These are phyloP conservation scores for Nakazawaea siamensis DNA, from an alignment of 805 yeast genomes.

Conservation along the genomic window DNA sequence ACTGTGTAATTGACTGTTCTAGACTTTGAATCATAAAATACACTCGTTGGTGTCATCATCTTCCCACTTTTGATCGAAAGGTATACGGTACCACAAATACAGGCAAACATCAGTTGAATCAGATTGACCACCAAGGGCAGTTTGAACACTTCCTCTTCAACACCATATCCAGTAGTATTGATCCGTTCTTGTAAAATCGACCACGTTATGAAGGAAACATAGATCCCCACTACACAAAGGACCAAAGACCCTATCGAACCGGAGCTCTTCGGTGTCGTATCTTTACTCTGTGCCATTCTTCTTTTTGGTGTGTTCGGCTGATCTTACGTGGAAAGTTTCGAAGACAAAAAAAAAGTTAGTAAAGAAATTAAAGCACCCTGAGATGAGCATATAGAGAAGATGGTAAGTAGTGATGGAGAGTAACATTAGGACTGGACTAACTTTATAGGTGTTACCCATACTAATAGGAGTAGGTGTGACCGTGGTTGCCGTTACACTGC, in stretches of 20 bases:
- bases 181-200: constrained; percentile 87
- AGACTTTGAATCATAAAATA: constrained; percentile 18
- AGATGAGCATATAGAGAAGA: no score
- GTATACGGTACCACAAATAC: constrained; percentile 57
- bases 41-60: constrained; percentile 22
- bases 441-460: constrained; percentile 37
- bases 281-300: no score
- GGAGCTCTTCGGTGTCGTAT: no score
- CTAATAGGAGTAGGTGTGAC: constrained; percentile 50
- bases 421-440: no score
- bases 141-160: constrained; percentile 44
- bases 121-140: constrained; percentile 75
- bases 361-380: no score
- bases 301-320: no score
- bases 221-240: constrained; percentile 55
- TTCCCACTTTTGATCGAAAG: constrained; percentile 26
- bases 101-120: constrained; percentile 69
- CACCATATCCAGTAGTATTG: constrained; percentile 65
- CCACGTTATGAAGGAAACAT: constrained; percentile 85
- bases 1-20: constrained; percentile 19
- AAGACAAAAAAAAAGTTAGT: no score
- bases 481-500: constrained; percentile 37
- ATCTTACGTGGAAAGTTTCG: no score
- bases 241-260: no score
- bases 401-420: no score